Evolutionary conservation across 257 asterid species (phyloP).

Genomic region (Gynochthodes officinalis): DNA sequence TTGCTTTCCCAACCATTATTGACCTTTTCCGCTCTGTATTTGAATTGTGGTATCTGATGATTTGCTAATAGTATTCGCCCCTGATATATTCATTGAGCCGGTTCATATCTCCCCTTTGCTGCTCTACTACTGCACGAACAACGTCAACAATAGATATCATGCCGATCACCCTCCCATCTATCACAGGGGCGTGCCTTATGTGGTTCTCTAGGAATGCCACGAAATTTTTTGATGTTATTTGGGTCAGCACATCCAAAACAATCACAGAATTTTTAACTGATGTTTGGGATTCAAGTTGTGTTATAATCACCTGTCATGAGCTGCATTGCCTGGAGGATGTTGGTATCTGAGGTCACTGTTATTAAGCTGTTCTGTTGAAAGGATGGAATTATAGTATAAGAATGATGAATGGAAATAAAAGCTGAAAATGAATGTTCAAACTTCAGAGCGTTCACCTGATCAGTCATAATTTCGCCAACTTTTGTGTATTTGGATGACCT

Average conservation of each 20-base stretch:
- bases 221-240: neutral
- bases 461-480: conserved; percentile 82
- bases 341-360: conserved; percentile 68
- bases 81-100: conserved; percentile 52
- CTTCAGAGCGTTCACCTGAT: conserved; percentile 35
- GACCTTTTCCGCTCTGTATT: neutral
- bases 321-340: conserved; percentile 76
- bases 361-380: conserved; percentile 48
- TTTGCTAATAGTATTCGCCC: conserved; percentile 52
- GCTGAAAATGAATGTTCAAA: neutral
- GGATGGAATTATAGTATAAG: conserved; percentile 3
- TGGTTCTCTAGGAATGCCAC: conserved; percentile 49
- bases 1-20: neutral
- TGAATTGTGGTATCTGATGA: neutral
- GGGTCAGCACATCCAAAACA: neutral
- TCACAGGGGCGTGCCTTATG: conserved; percentile 70
- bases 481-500: conserved; percentile 67
- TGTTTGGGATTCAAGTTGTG: neutral
- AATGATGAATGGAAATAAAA: neutral
- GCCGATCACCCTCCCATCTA: conserved; percentile 76
- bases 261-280: neutral
- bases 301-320: conserved; percentile 61
- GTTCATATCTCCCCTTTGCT: conserved; percentile 64
- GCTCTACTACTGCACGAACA: conserved; percentile 67
- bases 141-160: conserved; percentile 69